phyloP scores from a whole-genome alignment of 2,329 filamentous ascomycete genomes.

The Zasmidium cellare region DNA sequence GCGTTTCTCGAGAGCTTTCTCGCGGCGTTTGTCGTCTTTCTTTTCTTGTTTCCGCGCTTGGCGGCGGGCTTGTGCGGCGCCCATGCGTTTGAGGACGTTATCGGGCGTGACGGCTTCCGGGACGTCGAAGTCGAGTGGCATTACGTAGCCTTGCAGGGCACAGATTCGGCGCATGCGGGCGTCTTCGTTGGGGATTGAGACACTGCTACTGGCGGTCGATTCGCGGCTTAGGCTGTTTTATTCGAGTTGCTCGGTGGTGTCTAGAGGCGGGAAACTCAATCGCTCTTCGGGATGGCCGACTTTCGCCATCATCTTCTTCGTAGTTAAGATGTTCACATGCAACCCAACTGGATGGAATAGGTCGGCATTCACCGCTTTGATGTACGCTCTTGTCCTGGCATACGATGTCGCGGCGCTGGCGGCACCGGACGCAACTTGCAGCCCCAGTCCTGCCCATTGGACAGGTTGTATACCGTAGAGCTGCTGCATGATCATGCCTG shows the following conservation, averaged over 20 bases:
- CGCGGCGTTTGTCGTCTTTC: constrained; percentile 15
- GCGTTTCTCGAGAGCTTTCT: constrained; percentile 11
- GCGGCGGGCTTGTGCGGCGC: constrained; percentile 13
- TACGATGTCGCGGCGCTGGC: constrained; percentile 11
- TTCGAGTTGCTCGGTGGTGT: not conserved
- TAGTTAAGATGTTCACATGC: constrained; percentile 2
- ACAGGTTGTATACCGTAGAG: constrained; percentile 25
- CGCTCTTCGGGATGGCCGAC: constrained; percentile 3
- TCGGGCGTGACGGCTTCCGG: constrained; percentile 11
- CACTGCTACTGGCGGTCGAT: not conserved
- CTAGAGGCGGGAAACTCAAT: not conserved
- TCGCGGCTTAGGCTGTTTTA: not conserved
- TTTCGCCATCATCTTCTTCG: constrained; percentile 13
- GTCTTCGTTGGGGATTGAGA: constrained; percentile 15
- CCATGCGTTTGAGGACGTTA: constrained; percentile 18
- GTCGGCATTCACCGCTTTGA: constrained; percentile 10
- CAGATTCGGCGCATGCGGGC: constrained; percentile 20
- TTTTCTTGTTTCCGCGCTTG: constrained; percentile 21
- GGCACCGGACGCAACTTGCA: constrained; percentile 20
- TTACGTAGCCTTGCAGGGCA: constrained; percentile 23
- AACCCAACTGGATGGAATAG: constrained; percentile 9
- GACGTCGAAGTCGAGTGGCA: constrained; percentile 25
- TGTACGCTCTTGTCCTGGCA: constrained; percentile 7
- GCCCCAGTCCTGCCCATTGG: constrained; percentile 20
- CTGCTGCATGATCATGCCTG: constrained; percentile 23